Base-by-base conservation (phyloP, 371 early-diverging fungal genomes). In the Haplosporangium sp. region DNA sequence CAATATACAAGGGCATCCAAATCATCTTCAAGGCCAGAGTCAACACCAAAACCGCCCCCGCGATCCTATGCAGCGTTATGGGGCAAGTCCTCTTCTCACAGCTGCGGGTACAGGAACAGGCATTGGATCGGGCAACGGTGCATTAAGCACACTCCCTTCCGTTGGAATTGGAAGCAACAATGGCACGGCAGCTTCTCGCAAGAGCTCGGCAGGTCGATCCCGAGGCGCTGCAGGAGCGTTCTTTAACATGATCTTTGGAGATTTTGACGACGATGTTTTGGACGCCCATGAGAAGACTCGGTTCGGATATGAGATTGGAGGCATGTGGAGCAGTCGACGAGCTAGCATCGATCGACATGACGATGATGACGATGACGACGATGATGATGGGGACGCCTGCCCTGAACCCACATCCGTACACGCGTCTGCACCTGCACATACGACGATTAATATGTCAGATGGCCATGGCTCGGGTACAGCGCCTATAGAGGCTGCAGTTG, bases 201-300 rank as follows among this genome's bases (percentile, higher is more conserved):
- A 48, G 37, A 36, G n/a, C 37, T 29, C n/a, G n/a, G 23, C 48
- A 1, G 52, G 55, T 5, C 64, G 64, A 6, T 29, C 29, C 29
- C 29, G 29, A 29, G 64, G 48, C 16, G 60, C 59, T 14, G 59
- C 69, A 14, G 72, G 77, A 10, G 77, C 67, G 14, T 71, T 77
- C 60, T 77, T 77, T 14, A 77, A 67, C 53, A 67, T 77, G 77
- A 67, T 77, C 55, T 77, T 77, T 71, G 77, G 77, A 1, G 67
- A 70, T 37, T 67, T 59, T 13, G 75, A 74, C 9, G 71, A 77
- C 7, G 77, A 77, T 21, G 72, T 67, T 12, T 16, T 50, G 20
- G 55, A 53, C 13, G 62, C 46, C 60, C 53, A 62, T 29, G 67
- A 71, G 48, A 71, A 62, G 21, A 54, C 63, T 16, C 54, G 56